These are phyloP conservation scores for Aspergillus udagawae DNA, from an alignment of 2,329 filamentous ascomycete genomes.

Conservation along the genomic window DNA sequence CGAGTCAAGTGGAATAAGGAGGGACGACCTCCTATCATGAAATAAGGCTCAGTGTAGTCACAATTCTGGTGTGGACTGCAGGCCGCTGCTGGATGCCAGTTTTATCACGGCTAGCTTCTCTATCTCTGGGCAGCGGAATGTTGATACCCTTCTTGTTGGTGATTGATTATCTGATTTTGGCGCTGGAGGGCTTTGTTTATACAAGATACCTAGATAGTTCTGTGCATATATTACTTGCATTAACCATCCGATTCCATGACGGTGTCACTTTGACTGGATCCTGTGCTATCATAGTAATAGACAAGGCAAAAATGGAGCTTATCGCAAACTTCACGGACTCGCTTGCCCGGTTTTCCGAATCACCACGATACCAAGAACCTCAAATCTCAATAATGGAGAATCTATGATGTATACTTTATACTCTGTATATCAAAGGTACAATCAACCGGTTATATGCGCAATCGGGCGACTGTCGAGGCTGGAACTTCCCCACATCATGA, in stretches of 20 bases:
- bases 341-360: too few relatives aligned
- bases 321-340: neutral
- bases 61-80: neutral
- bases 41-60: constrained; percentile 49
- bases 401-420: too few relatives aligned
- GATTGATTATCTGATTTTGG: constrained; percentile 2
- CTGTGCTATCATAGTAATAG: neutral
- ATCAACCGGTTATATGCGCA: neutral
- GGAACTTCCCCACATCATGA: neutral
- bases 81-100: neutral
- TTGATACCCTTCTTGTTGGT: neutral
- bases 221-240: neutral
- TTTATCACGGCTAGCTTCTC: neutral
- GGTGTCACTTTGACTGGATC: too few relatives aligned
- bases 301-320: neutral
- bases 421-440: neutral
- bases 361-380: neutral
- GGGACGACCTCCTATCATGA: constrained; percentile 84
- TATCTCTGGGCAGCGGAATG: neutral
- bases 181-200: constrained; percentile 3
- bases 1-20: constrained; percentile 97
- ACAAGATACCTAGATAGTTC: constrained; percentile 12
- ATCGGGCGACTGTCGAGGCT: neutral
- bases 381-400: too few relatives aligned
- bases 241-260: neutral